A percentile compares a stretch with the other conserved stretches of the same genome.
Evolutionary conservation across 306 rosid genomes (phyloP).

Genomic region (Luffa acutangula): DNA sequence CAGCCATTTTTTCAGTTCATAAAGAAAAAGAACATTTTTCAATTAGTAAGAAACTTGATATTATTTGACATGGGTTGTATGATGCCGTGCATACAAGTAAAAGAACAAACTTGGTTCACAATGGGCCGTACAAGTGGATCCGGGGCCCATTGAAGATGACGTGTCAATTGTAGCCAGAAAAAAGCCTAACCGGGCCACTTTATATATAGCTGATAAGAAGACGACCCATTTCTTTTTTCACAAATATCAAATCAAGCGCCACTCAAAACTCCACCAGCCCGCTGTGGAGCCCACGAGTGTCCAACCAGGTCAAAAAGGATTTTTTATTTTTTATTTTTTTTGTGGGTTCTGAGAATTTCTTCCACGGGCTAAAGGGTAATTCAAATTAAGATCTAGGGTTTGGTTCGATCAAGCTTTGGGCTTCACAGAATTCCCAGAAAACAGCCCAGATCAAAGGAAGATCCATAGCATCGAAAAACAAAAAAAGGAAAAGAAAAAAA

Average conservation of each 20-base stretch:
- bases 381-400: background rate
- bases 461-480: background rate
- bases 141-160: background rate
- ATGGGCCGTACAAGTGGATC: background rate
- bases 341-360: background rate
- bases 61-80: background rate
- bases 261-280: background rate
- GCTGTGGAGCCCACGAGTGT: background rate
- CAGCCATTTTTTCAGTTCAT: background rate
- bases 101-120: background rate
- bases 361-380: background rate
- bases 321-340: background rate
- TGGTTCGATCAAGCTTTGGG: slow-evolving; percentile 19
- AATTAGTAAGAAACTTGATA: background rate
- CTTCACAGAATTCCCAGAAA: slow-evolving; percentile 21
- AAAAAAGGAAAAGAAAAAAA: background rate
- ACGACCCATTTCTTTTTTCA: background rate
- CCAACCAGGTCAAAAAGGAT: background rate
- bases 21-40: background rate
- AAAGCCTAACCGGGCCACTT: background rate
- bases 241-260: slow-evolving; percentile 6
- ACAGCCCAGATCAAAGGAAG: slow-evolving; percentile 12
- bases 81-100: background rate
- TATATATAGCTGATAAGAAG: background rate
- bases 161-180: background rate